phyloP scores from a whole-genome alignment of 139 green algal species.

The Astrephomene gubernaculifera region DNA sequence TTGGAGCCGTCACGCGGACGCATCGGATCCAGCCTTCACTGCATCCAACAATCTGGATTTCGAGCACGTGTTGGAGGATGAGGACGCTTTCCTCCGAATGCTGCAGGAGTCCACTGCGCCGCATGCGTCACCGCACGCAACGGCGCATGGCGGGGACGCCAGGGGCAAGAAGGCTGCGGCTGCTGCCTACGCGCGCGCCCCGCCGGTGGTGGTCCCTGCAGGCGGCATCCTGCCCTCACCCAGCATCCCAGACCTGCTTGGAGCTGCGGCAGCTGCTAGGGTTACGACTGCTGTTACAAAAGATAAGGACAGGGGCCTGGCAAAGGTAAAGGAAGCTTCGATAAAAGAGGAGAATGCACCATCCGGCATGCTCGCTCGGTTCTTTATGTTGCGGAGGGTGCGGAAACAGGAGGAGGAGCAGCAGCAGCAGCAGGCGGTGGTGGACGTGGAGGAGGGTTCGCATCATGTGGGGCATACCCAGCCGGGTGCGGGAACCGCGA shows the following conservation, averaged over 20 bases:
- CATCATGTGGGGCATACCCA: too few species aligned
- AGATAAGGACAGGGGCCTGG: neutral
- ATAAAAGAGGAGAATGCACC: too few species aligned
- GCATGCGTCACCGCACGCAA: neutral
- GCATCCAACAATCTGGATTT: neutral
- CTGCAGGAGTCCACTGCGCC: constrained; percentile 11
- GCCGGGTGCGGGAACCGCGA: neutral
- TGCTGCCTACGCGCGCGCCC: neutral
- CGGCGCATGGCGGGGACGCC: neutral
- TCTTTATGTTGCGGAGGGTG: neutral
- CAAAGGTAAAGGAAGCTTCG: too few species aligned
- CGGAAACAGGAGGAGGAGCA: neutral
- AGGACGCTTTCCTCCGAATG: constrained; percentile 27
- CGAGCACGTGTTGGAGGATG: constrained; percentile 20
- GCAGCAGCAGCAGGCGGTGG: too few species aligned
- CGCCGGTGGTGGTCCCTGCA: neutral
- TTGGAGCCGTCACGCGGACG: too few species aligned
- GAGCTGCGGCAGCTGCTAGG: neutral
- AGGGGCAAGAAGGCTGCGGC: too few species aligned
- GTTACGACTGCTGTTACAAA: neutral
- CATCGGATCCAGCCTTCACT: neutral
- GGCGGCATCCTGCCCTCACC: constrained; percentile 22
- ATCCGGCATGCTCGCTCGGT: too few species aligned
- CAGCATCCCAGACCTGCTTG: neutral
- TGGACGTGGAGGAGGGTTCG: neutral